Evolutionary conservation across 1,284 basidiomycete genomes (phyloP), one percentile per base, ranked within the genome.

Genomic region (Leucoagaricus sp.): DNA sequence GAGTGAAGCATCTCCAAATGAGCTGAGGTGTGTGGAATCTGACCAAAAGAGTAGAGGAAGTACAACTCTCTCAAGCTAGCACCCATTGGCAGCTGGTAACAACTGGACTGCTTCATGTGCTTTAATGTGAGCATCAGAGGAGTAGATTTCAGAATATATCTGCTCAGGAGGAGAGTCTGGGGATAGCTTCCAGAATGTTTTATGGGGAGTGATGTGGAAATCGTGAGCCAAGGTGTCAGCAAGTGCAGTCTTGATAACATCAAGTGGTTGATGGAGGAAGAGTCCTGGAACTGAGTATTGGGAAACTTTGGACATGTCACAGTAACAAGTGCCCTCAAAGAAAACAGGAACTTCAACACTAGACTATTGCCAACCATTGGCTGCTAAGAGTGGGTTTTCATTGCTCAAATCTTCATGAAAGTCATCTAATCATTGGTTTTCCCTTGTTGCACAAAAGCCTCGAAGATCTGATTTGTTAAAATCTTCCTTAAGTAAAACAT

Each of bases 41-140:
- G 70, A 75, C 55, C 64, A 71, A 4, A 72, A 58, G 64, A 72
- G 70, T 4, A 73, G 41, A 1, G 58, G 63, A 2, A 63, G 61
- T 12, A 73, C 61, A 23, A 66, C 60, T 1, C 57, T 34, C 36
- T 67, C 65, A 1, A 66, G 63, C 3, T 60, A 48, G 40, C 63
- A 59, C 6, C 25, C 34, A 41, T 15, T 15, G 10, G 31, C 42
- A 0, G 6, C 9, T 1, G 34, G 1, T 23, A 0, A 1, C 17
- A n/a, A 6, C 29, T 41, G 23, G 13, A 54, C 15, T 2, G 4
- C 28, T 17, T 49, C 31, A 8, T 54, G 36, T 25, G 54, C 57
- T 19, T 54, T 23, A 1, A 53, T 26, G 34, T 49, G 54, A 15
- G 40, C 52, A 33, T 58, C 57, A 0, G 48, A 41, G 12, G 31